These are phyloP conservation scores for Nicotiana paniculata DNA, from an alignment of 257 asterid species.

Conservation along the genomic window DNA sequence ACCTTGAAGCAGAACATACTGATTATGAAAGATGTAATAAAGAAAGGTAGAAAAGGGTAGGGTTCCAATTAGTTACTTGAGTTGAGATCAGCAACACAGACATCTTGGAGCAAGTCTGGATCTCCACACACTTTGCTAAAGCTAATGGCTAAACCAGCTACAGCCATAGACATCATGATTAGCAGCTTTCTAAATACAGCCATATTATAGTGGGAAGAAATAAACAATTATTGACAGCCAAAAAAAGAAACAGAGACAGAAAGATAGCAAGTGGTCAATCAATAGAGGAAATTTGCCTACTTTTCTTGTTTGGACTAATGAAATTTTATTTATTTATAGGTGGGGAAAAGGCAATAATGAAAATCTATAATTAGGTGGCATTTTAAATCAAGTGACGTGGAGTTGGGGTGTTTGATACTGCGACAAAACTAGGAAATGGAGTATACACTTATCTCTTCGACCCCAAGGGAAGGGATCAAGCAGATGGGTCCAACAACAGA, in stretches of 20 bases:
- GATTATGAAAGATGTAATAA: neutral
- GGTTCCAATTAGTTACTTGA: neutral
- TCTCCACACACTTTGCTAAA: constrained; percentile 13
- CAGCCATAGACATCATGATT: neutral
- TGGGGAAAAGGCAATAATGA: neutral
- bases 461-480: neutral
- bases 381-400: neutral
- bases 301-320: neutral
- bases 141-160: constrained; percentile 4
- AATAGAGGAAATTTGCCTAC: neutral
- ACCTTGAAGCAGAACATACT: neutral
- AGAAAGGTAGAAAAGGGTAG: no score
- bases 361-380: neutral
- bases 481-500: neutral
- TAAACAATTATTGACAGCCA: neutral
- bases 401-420: no score
- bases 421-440: no score
- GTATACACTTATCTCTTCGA: neutral
- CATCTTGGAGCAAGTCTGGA: constrained; percentile 36
- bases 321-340: constrained; percentile 13
- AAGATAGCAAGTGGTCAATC: neutral
- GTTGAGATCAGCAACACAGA: constrained; percentile 33
- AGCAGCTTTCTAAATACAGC: constrained; percentile 3
- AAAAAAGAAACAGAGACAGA: neutral
- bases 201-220: neutral